Conservation (phyloP, 176 grass and related monocot genomes). For the Triticum dicoccoides region DNA sequence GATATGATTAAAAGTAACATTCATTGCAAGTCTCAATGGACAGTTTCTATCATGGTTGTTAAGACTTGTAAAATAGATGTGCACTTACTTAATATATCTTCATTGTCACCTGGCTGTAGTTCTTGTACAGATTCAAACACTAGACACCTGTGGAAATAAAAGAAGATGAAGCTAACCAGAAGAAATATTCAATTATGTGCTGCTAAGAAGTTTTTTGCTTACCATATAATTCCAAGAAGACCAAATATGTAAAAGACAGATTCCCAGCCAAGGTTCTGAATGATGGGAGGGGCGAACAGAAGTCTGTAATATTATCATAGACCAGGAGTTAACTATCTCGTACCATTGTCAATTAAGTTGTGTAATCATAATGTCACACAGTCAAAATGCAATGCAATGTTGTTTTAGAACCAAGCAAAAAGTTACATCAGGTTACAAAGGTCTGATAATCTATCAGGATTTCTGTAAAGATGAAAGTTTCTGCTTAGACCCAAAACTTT, state of each 20-base stretch:
- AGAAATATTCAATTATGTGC: conserved; percentile 19
- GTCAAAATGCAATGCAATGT: not conserved
- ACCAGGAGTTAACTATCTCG: not conserved
- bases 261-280: conserved; percentile 92
- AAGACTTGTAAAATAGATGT: conserved; percentile 24
- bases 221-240: conserved; percentile 94
- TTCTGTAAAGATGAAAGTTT: not conserved
- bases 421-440: conserved; percentile 11
- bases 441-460: not conserved
- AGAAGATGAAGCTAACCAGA: conserved; percentile 25
- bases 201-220: conserved; percentile 35
- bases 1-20: conserved; percentile 13
- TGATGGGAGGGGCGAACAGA: conserved; percentile 86
- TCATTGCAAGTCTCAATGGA: not conserved
- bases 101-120: conserved; percentile 33
- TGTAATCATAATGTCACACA: conserved; percentile 6
- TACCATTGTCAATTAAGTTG: not conserved
- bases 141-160: conserved; percentile 55
- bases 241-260: conserved; percentile 96
- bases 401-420: conserved; percentile 12
- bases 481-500: conserved; percentile 8
- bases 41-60: not conserved
- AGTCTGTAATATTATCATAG: conserved; percentile 60
- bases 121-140: conserved; percentile 88
- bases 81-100: conserved; percentile 59